Percentiles rank a stretch among this genome's conserved stretches.
Evolutionary conservation across 345 rosid species (phyloP).

Genomic region (Xanthoceras sorbifolium): DNA sequence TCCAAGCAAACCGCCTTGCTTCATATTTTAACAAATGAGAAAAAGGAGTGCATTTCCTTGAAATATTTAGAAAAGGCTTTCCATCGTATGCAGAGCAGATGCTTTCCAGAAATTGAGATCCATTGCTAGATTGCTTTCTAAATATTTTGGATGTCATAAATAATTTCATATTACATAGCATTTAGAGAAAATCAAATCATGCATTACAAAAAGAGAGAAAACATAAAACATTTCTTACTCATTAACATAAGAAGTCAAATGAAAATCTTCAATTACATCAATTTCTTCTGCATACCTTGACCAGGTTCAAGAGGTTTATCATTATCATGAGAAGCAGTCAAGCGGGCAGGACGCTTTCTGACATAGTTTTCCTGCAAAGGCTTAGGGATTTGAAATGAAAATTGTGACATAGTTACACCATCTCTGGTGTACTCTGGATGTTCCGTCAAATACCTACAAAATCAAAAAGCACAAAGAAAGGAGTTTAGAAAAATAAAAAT

Average conservation of each 20-base stretch:
- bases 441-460: constrained; percentile 59
- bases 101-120: not conserved
- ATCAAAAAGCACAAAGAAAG: constrained; percentile 10
- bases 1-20: not conserved
- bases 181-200: not conserved
- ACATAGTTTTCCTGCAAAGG: constrained; percentile 70
- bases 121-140: not conserved
- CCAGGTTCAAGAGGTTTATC: constrained; percentile 32
- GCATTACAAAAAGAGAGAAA: not conserved
- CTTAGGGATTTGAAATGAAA: constrained; percentile 77
- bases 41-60: not conserved
- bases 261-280: not conserved
- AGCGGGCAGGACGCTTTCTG: constrained; percentile 53
- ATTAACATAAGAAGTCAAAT: not conserved
- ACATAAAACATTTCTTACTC: not conserved
- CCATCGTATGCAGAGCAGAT: not conserved
- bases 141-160: not conserved
- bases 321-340: constrained; percentile 34
- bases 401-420: constrained; percentile 56
- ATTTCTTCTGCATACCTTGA: constrained; percentile 43
- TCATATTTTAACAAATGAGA: not conserved
- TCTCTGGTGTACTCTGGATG: constrained; percentile 47
- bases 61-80: not conserved
- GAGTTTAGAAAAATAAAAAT: not conserved
- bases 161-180: not conserved